These are phyloP conservation scores for Geotrichum europaeum DNA, from an alignment of 1,139 yeast genomes.

Conservation along the genomic window DNA sequence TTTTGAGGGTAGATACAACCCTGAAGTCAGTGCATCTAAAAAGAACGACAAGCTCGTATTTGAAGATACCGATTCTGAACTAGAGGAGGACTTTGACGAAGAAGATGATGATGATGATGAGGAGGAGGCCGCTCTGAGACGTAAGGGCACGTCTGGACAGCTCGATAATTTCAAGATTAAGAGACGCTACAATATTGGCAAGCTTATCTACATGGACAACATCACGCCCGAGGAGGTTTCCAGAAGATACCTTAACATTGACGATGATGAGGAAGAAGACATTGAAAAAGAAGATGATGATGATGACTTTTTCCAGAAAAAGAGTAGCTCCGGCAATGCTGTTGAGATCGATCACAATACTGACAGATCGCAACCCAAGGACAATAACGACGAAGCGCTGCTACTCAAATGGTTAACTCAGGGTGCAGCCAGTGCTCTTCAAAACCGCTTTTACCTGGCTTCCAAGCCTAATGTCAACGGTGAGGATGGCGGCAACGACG, in stretches of 20 bases:
- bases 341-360: constrained; percentile 30
- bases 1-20: constrained; percentile 19
- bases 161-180: constrained; percentile 28
- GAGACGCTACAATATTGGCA: constrained; percentile 73
- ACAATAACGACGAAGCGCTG: constrained; percentile 24
- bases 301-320: constrained; percentile 63
- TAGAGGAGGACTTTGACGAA: constrained; percentile 34
- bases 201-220: constrained; percentile 70
- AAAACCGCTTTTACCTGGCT: constrained; percentile 50
- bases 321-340: constrained; percentile 37
- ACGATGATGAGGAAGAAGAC: constrained; percentile 40
- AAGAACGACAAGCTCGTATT: constrained; percentile 35
- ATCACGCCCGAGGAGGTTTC: constrained; percentile 71
- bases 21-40: constrained; percentile 3
- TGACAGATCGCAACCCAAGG: constrained; percentile 18
- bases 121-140: constrained; percentile 36
- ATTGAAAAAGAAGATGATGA: constrained; percentile 50
- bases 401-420: constrained; percentile 44
- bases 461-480: constrained; percentile 52
- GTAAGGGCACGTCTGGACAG: constrained; percentile 34
- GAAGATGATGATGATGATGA: constrained; percentile 34
- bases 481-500: constrained; percentile 32
- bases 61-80: constrained; percentile 44
- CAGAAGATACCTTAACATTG: constrained; percentile 64
- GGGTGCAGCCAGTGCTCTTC: constrained; percentile 40